Evolutionary conservation across 2,329 filamentous ascomycete genomes (phyloP).

Genomic region (Calonectria leucothoes): DNA sequence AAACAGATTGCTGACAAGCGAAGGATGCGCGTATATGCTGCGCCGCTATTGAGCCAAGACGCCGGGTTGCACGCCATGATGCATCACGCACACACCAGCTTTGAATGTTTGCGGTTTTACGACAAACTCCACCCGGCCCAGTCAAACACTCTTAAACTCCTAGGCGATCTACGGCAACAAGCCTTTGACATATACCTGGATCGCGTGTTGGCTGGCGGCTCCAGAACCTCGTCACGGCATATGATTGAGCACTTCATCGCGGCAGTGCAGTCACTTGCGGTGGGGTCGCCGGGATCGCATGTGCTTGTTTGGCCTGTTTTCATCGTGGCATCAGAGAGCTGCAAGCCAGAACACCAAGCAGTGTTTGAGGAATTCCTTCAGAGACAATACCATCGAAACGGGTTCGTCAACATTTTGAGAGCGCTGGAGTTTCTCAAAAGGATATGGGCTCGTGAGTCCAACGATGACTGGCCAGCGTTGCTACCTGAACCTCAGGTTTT

Average conservation of each 20-base stretch:
- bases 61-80: conserved; percentile 30
- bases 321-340: conserved; percentile 37
- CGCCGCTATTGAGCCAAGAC: conserved; percentile 33
- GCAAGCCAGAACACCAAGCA: conserved; percentile 27
- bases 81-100: conserved; percentile 22
- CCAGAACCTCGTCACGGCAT: conserved; percentile 75
- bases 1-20: conserved; percentile 51
- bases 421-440: conserved; percentile 33
- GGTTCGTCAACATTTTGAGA: conserved; percentile 37
- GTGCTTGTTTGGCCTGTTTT: conserved; percentile 41
- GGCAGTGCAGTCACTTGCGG: conserved; percentile 32
- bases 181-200: conserved; percentile 28
- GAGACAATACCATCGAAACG: conserved; percentile 29
- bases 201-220: conserved; percentile 7
- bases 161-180: conserved; percentile 24
- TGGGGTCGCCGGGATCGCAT: conserved; percentile 30
- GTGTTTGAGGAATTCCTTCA: conserved; percentile 33
- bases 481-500: conserved; percentile 35
- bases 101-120: conserved; percentile 67
- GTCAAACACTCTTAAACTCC: conserved; percentile 7
- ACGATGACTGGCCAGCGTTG: conserved; percentile 34
- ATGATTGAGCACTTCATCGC: conserved; percentile 34
- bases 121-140: conserved; percentile 21
- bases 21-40: conserved; percentile 38
- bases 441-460: conserved; percentile 29